Evolutionary conservation across 768 basidiomycete genomes (phyloP).

Genomic region (Rhodotorula graminis): DNA sequence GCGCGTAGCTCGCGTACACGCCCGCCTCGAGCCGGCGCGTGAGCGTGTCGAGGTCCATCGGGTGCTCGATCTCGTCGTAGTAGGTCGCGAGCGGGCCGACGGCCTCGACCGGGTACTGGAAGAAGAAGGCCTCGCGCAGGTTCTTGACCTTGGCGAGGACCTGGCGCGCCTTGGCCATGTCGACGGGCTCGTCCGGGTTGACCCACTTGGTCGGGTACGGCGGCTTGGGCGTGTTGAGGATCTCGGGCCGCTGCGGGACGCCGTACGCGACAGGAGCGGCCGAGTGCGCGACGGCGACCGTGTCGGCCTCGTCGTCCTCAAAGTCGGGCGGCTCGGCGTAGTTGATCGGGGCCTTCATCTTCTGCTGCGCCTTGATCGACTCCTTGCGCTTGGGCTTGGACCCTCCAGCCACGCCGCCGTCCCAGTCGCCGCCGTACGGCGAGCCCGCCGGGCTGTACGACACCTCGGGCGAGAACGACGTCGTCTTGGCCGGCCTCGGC

Average conservation of each 20-base stretch:
- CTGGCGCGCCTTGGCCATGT: slow-evolving; percentile 77
- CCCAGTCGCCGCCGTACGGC: slow-evolving; percentile 39
- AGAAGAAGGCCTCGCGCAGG: slow-evolving; percentile 66
- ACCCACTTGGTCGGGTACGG: slow-evolving; percentile 49
- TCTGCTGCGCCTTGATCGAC: slow-evolving; percentile 42
- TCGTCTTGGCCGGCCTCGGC: slow-evolving; percentile 2
- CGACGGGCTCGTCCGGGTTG: slow-evolving; percentile 42
- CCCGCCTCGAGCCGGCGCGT: slow-evolving; percentile 58
- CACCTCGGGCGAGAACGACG: slow-evolving; percentile 23
- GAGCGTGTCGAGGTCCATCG: slow-evolving; percentile 92
- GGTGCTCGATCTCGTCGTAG: slow-evolving; percentile 77
- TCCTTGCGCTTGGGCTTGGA: not conserved
- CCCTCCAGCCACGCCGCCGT: not conserved
- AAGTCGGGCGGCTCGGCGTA: slow-evolving; percentile 32
- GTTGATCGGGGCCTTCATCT: slow-evolving; percentile 42
- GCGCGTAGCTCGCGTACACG: slow-evolving; percentile 73
- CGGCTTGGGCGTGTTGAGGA: slow-evolving; percentile 27
- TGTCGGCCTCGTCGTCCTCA: slow-evolving; percentile 43
- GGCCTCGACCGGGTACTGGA: slow-evolving; percentile 78
- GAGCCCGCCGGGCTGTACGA: slow-evolving; percentile 44
- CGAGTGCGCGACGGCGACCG: slow-evolving; percentile 41
- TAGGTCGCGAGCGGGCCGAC: slow-evolving; percentile 87
- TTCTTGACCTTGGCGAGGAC: slow-evolving; percentile 60
- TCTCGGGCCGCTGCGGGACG: slow-evolving; percentile 23
- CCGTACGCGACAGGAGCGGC: not conserved